A percentile compares a stretch with the other conserved stretches of the same genome.
Conservation (phyloP, 345 rosid genomes). For the Microcos paniculata region DNA sequence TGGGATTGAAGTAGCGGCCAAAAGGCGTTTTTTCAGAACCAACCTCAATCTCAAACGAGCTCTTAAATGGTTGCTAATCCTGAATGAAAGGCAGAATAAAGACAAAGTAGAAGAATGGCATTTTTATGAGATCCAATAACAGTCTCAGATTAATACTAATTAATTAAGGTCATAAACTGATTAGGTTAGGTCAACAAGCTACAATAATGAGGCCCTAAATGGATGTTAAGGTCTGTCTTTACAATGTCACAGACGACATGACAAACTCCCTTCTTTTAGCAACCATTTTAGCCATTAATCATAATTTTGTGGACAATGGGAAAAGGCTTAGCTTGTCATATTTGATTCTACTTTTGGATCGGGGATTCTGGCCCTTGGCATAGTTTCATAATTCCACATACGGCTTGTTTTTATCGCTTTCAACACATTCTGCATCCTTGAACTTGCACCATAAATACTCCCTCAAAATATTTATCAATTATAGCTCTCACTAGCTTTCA, state of each 20-base stretch:
- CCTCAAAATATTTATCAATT: background rate
- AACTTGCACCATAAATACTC: background rate
- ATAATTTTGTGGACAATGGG: background rate
- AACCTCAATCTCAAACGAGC: no score
- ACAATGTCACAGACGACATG: no score
- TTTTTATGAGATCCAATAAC: background rate
- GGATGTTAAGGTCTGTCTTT: background rate
- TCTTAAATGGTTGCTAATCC: background rate
- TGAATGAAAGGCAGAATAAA: background rate
- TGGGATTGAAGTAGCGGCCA: no score
- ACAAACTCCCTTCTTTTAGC: background rate
- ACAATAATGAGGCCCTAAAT: background rate
- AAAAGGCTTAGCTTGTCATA: background rate
- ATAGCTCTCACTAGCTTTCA: background rate
- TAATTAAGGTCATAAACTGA: background rate
- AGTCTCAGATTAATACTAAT: background rate
- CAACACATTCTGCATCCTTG: background rate
- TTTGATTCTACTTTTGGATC: background rate
- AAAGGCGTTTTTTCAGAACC: no score
- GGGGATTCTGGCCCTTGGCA: background rate
- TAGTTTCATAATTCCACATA: background rate
- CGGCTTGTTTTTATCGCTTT: background rate
- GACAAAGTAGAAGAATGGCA: background rate
- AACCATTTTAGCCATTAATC: background rate
- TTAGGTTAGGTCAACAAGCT: background rate